Evolutionary conservation across 2,329 filamentous ascomycete species (phyloP).

Genomic region (Parascedosporium putredinis): DNA sequence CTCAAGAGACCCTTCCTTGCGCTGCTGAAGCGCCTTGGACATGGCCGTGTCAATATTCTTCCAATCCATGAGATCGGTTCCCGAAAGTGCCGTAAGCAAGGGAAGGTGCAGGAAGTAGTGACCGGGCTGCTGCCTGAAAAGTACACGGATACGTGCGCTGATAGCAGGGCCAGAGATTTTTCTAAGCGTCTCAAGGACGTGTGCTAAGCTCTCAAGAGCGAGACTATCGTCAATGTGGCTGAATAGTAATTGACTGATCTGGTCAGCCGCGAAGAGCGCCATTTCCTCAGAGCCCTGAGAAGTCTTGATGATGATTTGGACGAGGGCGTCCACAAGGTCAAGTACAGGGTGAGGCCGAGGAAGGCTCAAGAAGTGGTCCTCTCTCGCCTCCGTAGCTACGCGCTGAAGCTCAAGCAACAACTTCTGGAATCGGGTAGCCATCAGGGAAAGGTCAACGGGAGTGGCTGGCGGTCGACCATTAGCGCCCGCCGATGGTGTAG

Average conservation of each 20-base stretch:
- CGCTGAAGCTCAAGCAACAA: constrained; percentile 47
- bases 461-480: constrained; percentile 40
- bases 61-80: constrained; percentile 53
- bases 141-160: constrained; percentile 42
- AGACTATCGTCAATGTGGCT: constrained; percentile 43
- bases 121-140: constrained; percentile 47
- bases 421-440: constrained; percentile 48
- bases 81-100: constrained; percentile 45
- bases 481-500: constrained; percentile 18
- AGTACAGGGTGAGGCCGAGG: constrained; percentile 48
- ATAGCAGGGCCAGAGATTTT: constrained; percentile 47
- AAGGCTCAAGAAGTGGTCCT: constrained; percentile 50
- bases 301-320: constrained; percentile 52
- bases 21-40: constrained; percentile 60
- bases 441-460: constrained; percentile 39
- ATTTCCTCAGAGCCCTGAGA: constrained; percentile 52
- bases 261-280: constrained; percentile 47
- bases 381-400: constrained; percentile 39
- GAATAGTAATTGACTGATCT: constrained; percentile 48
- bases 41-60: constrained; percentile 59
- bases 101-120: constrained; percentile 46
- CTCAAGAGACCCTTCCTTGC: constrained; percentile 62
- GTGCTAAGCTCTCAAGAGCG: constrained; percentile 50
- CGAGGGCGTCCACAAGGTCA: constrained; percentile 52
- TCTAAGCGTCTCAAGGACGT: constrained; percentile 49